A percentile compares a stretch with the other conserved stretches of the same genome.
Evolutionary conservation across 352 stramenopile genomes (phyloP).

Genomic region (Phytophthora aleatoria): DNA sequence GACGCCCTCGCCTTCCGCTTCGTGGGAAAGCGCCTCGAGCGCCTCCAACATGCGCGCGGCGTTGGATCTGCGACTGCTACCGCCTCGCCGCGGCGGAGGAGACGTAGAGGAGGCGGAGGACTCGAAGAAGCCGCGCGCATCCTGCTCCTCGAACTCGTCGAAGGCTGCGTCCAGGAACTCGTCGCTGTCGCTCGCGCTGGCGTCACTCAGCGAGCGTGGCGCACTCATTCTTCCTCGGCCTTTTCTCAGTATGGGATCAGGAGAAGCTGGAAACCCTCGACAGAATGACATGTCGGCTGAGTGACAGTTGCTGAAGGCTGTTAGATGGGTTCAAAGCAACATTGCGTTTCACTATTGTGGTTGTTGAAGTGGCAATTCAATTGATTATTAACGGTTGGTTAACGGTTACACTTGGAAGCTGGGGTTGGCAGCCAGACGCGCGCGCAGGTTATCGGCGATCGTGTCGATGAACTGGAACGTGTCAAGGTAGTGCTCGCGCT

Average conservation of each 20-base stretch:
- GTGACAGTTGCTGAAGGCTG: not conserved
- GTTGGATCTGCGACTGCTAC: conserved; percentile 19
- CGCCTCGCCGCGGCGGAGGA: not conserved
- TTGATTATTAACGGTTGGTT: not conserved
- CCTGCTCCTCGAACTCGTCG: conserved; percentile 42
- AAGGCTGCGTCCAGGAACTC: conserved; percentile 35
- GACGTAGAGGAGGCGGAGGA: conserved; percentile 1
- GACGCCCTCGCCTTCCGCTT: conserved; percentile 35
- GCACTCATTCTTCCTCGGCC: conserved; percentile 20
- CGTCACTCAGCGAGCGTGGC: conserved; percentile 17
- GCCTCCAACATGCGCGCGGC: conserved; percentile 56
- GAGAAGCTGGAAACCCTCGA: not conserved
- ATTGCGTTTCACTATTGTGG: conserved; percentile 8
- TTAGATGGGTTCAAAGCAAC: not conserved
- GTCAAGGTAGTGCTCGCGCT: conserved; percentile 82
- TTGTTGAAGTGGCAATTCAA: conserved; percentile 9
- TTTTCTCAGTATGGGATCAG: conserved; percentile 15
- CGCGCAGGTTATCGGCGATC: conserved; percentile 54
- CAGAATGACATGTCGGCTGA: not conserved
- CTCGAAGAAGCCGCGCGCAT: conserved; percentile 31
- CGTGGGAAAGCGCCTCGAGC: conserved; percentile 54
- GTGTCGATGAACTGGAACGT: conserved; percentile 73
- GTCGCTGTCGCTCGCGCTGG: conserved; percentile 28
- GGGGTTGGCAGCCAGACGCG: conserved; percentile 40
- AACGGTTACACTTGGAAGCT: conserved; percentile 40